phyloP scores from a whole-genome alignment of 148 eudicot genomes.

The Polygonum aviculare region DNA sequence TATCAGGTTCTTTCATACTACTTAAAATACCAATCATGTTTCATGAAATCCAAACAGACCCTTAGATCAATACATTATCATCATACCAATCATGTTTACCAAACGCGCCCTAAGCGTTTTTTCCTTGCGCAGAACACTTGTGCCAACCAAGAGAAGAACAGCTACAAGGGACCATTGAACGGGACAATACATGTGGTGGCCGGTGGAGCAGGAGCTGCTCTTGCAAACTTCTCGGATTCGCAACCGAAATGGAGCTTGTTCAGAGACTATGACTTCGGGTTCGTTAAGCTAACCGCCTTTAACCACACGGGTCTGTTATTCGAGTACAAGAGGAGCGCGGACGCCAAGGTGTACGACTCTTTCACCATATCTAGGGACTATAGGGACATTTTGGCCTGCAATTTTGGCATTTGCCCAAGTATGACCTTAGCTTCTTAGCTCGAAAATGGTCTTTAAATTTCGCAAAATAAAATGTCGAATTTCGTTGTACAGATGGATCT shows the following conservation, averaged over 20 bases:
- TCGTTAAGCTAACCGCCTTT: slow-evolving; percentile 73
- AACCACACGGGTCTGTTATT: slow-evolving; percentile 56
- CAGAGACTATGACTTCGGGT: slow-evolving; percentile 62
- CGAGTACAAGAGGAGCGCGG: slow-evolving; percentile 71
- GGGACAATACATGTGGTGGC: slow-evolving; percentile 86
- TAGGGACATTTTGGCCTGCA: slow-evolving; percentile 62
- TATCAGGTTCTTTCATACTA: slow-evolving; percentile 38
- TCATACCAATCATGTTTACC: background rate
- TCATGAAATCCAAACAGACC: no score
- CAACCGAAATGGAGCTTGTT: slow-evolving; percentile 58
- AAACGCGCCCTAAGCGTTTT: background rate
- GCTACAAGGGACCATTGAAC: slow-evolving; percentile 58
- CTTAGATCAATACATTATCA: background rate
- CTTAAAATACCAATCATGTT: no score
- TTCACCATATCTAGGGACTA: slow-evolving; percentile 70
- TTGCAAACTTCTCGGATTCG: slow-evolving; percentile 37
- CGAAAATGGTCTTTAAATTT: background rate
- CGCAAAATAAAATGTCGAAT: background rate
- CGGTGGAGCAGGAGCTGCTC: slow-evolving; percentile 67
- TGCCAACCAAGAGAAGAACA: slow-evolving; percentile 42
- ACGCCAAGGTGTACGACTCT: slow-evolving; percentile 61
- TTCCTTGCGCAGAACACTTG: slow-evolving; percentile 45
- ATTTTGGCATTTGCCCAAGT: slow-evolving; percentile 48
- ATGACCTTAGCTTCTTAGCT: slow-evolving; percentile 41
- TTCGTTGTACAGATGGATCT: background rate